phyloP scores from a whole-genome alignment of 2,329 filamentous ascomycete genomes.

The Fusarium verticillioides region DNA sequence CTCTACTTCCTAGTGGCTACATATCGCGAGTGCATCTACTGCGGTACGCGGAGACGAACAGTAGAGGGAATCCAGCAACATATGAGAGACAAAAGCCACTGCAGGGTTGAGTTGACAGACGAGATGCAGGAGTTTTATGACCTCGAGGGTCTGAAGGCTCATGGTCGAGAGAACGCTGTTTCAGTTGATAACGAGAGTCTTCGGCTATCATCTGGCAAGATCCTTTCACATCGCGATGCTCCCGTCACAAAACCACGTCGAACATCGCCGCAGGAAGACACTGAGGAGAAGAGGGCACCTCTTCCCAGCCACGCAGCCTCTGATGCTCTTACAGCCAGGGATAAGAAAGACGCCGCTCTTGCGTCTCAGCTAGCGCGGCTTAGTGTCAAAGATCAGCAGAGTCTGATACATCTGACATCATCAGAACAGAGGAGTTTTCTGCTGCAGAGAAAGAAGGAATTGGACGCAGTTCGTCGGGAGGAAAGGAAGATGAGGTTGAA shows the following conservation, averaged over 20 bases:
- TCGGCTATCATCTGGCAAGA: conserved; percentile 33
- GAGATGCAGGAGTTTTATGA: conserved; percentile 56
- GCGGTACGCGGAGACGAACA: conserved; percentile 56
- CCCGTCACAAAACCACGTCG: background rate
- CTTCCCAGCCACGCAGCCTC: accelerated
- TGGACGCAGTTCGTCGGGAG: conserved; percentile 4
- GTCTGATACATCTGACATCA: conserved; percentile 31
- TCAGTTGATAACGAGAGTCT: conserved; percentile 5
- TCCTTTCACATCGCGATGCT: conserved; percentile 27
- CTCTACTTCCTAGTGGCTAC: conserved; percentile 59
- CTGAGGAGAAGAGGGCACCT: background rate
- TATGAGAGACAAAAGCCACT: conserved; percentile 62
- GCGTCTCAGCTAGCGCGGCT: conserved; percentile 22
- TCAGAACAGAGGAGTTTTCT: conserved; percentile 31
- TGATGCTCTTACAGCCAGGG: conserved; percentile 4
- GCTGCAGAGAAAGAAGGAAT: conserved; percentile 21
- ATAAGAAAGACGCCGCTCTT: conserved; percentile 6
- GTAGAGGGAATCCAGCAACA: conserved; percentile 61
- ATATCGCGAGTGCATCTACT: conserved; percentile 63
- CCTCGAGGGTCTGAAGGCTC: background rate
- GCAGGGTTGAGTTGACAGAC: conserved; percentile 52
- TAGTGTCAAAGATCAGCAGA: conserved; percentile 31
- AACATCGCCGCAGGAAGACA: background rate
- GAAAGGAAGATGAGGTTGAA: conserved; percentile 14
- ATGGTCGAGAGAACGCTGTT: background rate